These are phyloP conservation scores for Acrodontium crateriforme DNA, from an alignment of 2,329 filamentous ascomycete genomes.

Conservation along the genomic window DNA sequence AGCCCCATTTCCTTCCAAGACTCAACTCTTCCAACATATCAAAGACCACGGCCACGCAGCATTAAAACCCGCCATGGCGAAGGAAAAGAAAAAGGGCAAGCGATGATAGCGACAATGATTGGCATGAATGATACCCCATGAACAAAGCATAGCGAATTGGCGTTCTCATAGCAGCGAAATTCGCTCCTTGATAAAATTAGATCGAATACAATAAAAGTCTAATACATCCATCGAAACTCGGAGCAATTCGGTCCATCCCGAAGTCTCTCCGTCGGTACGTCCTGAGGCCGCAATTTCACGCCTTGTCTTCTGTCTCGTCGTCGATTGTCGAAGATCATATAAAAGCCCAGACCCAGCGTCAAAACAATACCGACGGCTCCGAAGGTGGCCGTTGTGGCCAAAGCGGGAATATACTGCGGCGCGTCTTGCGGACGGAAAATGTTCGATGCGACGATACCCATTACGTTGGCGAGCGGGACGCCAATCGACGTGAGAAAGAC, in stretches of 20 bases:
- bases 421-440: conserved; percentile 51
- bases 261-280: conserved; percentile 33
- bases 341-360: conserved; percentile 43
- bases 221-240: conserved; percentile 33
- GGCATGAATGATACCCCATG: no score
- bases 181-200: no score
- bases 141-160: no score
- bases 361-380: conserved; percentile 45
- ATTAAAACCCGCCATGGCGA: conserved; percentile 16
- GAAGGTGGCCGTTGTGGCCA: conserved; percentile 51
- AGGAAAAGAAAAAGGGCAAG: conserved; percentile 19
- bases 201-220: conserved; percentile 1
- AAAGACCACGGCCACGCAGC: conserved; percentile 43
- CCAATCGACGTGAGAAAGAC: conserved; percentile 57
- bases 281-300: conserved; percentile 35
- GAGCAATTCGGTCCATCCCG: conserved; percentile 29
- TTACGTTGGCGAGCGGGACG: conserved; percentile 62
- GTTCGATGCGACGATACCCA: conserved; percentile 57
- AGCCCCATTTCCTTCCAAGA: conserved; percentile 62
- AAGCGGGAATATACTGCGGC: conserved; percentile 52
- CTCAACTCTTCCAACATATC: conserved; percentile 61
- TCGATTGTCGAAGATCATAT: conserved; percentile 53
- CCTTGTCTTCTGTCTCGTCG: conserved; percentile 45
- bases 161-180: no score
- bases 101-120: no score